phyloP scores from a whole-genome alignment of 2,329 filamentous ascomycete species.

The Xylaria sp. region DNA sequence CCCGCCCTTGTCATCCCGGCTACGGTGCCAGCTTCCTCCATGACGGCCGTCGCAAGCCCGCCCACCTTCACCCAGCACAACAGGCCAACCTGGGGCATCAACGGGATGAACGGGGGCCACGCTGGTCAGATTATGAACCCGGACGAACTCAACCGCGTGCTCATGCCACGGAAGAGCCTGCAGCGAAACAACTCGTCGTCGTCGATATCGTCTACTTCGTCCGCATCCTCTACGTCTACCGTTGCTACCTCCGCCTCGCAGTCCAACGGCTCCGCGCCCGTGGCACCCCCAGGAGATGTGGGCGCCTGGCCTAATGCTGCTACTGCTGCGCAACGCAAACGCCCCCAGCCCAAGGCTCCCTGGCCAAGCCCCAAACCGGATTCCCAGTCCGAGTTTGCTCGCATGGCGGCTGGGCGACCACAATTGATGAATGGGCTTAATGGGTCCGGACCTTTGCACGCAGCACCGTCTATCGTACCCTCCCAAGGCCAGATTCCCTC shows the following conservation, averaged over 20 bases:
- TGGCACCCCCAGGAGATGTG: conserved; percentile 57
- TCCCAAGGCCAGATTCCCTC: conserved; percentile 53
- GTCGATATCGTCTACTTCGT: conserved; percentile 76
- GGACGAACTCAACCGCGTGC: conserved; percentile 88
- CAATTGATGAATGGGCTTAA: conserved; percentile 57
- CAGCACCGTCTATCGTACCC: conserved; percentile 52
- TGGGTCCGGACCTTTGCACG: conserved; percentile 54
- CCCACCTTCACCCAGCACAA: conserved; percentile 72
- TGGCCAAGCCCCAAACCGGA: conserved; percentile 63
- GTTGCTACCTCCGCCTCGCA: conserved; percentile 68
- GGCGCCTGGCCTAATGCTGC: conserved; percentile 63
- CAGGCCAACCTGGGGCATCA: conserved; percentile 73
- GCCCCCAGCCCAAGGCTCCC: conserved; percentile 60
- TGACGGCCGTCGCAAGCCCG: conserved; percentile 75
- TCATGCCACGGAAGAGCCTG: conserved; percentile 86
- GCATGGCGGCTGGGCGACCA: conserved; percentile 52
- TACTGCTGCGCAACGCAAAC: conserved; percentile 57
- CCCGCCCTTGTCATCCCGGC: conserved; percentile 32
- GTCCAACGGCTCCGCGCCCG: conserved; percentile 66
- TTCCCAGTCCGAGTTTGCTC: conserved; percentile 58
- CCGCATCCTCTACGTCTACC: conserved; percentile 70
- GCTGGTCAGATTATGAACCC: conserved; percentile 70
- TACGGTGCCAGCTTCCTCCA: conserved; percentile 54
- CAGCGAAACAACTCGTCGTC: conserved; percentile 92
- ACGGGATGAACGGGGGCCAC: conserved; percentile 53